A percentile compares a stretch with the other conserved stretches of the same genome.
Evolutionary conservation across 2,329 filamentous ascomycete species (phyloP).

Genomic region (Penicillium sp.): DNA sequence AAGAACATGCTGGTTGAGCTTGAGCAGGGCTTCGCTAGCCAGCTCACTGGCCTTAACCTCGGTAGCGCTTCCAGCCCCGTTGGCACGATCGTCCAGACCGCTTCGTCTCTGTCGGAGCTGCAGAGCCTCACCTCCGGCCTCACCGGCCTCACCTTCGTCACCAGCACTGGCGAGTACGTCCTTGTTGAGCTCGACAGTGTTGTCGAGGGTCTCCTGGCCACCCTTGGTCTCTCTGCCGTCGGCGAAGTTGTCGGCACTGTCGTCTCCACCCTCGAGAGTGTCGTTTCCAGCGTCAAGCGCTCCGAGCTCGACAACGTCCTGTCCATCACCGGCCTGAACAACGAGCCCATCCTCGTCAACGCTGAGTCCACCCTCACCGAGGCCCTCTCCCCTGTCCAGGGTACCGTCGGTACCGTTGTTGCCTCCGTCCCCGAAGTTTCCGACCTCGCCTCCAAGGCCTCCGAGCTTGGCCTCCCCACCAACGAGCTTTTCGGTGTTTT

Average conservation of each 20-base stretch:
- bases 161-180: constrained; percentile 17
- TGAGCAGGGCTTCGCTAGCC: constrained; percentile 16
- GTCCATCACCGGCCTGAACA: constrained; percentile 14
- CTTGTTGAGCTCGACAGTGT: constrained; percentile 17
- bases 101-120: constrained; percentile 19
- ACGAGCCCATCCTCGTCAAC: constrained; percentile 14
- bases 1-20: constrained; percentile 23
- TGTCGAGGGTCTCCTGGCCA: constrained; percentile 15
- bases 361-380: constrained; percentile 6
- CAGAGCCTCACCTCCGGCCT: constrained; percentile 20
- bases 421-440: constrained; percentile 10
- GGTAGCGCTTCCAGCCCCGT: constrained; percentile 13
- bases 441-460: constrained; percentile 11
- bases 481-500: constrained; percentile 18
- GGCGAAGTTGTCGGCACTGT: constrained; percentile 14
- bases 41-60: constrained; percentile 19
- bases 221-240: constrained; percentile 11
- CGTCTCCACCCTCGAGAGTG: constrained; percentile 16
- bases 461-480: constrained; percentile 13
- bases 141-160: constrained; percentile 27
- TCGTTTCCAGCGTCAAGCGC: not conserved
- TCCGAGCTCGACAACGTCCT: constrained; percentile 11
- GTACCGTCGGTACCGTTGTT: constrained; percentile 19
- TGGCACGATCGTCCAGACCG: constrained; percentile 19
- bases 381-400: constrained; percentile 11